Base-by-base conservation (phyloP, 2,329 filamentous ascomycete species). In the Pseudocercospora macadamiae region DNA sequence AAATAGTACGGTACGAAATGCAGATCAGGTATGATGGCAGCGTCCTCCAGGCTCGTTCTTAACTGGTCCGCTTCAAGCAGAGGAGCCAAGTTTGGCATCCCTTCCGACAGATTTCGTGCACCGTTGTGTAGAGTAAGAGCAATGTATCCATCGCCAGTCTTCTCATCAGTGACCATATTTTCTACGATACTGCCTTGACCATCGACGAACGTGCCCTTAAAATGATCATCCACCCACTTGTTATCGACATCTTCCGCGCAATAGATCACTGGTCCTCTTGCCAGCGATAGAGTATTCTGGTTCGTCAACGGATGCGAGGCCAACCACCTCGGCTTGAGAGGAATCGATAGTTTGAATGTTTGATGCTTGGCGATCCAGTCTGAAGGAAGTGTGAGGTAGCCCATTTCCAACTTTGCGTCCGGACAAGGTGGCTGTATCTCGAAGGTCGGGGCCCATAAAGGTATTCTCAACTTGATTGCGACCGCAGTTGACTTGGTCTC, bases 161-260 rank as follows among this genome's bases (percentile, higher is more conserved):
- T 53, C 12, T 59, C 61, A 55, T 64, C 69, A 7, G 61, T 61
- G 14, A 54, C 62, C 28, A 58, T 55, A 36, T 58, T 48, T 51
- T 69, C 67, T 36, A 37, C 37, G 45, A 66, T 32, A 4, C 60
- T 47, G 9, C 58, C 59, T 6, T 55, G 47, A 19, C 23, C 45
- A 42, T 62, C 54, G 34, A 67, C 12, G 16, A 45, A 19, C 3
- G 57, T 19, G 10, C 56, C 51, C 64, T 79, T 83, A 74, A 85
- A 85, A 68, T 86, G 83, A 63, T 84, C 77, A 1, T 73, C 65
- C 51, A 82, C 83, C 81, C 82, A 85, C 0, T 71, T 32, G 57
- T 86, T 85, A 64, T 87, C 84, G 5, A 76, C 66, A 55, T 87
- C 84, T 66, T 88, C 85, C 3, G 82, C 77, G 58, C 84, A 87